Evolutionary conservation across 345 rosid genomes (phyloP).

Genomic region (Heritiera fomes): DNA sequence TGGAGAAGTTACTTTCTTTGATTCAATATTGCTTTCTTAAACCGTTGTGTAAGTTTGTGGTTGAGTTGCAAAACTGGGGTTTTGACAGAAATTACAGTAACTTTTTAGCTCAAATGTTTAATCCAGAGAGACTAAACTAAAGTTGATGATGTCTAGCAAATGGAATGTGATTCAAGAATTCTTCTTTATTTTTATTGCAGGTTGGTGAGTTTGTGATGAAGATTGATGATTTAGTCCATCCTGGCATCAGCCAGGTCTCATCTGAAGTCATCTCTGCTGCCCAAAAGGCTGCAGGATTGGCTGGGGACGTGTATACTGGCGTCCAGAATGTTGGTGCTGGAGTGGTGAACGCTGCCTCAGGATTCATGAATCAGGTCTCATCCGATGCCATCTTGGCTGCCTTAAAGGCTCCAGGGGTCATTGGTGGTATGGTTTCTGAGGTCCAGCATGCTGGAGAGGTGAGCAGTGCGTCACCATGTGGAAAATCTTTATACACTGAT

Average conservation of each 20-base stretch:
- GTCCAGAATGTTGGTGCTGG: conserved; percentile 63
- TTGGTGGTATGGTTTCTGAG: too few relatives aligned
- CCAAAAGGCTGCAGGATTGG: too few relatives aligned
- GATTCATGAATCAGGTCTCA: conserved; percentile 37
- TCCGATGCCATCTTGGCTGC: conserved; percentile 79
- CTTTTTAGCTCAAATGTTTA: too few relatives aligned
- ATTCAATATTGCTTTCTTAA: neutral
- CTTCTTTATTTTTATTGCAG: conserved; percentile 36
- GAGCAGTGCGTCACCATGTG: too few relatives aligned
- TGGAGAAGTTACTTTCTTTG: neutral
- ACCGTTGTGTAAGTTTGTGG: neutral
- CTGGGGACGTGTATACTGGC: too few relatives aligned
- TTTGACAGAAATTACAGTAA: too few relatives aligned
- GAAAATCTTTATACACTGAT: neutral
- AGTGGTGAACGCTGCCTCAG: conserved; percentile 66
- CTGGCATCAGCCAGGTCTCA: conserved; percentile 71
- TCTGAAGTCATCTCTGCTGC: conserved; percentile 1
- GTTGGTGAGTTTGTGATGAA: conserved; percentile 64
- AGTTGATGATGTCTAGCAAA: neutral
- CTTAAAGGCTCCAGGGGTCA: neutral
- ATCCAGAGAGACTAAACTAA: too few relatives aligned
- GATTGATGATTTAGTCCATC: conserved; percentile 69
- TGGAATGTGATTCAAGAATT: neutral
- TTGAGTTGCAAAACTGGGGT: neutral
- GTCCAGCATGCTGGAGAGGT: conserved; percentile 48